Evolutionary conservation across 345 rosid genomes (phyloP), one percentile per base, ranked within the genome.

Genomic region (Dipteronia dyeriana): DNA sequence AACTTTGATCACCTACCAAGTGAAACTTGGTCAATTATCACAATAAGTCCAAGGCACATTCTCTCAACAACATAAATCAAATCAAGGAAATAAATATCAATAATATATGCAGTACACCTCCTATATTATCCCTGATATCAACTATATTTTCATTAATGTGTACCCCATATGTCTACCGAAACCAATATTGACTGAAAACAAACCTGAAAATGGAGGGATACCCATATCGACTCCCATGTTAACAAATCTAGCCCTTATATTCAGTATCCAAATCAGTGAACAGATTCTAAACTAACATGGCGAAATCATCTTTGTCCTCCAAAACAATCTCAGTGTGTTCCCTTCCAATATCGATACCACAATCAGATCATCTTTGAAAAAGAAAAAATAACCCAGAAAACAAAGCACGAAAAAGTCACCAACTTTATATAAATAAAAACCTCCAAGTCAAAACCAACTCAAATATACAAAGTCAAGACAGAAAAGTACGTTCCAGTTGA

Each of bases 301-400:
- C 97, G 73, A 92, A 92, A 81, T 95, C 98, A 82, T 95, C 98
- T 76, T 95, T 97, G 64, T 95, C 98, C 79, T 92, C 95, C 83
- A 91, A 77, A 84, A 84, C 56, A 86, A 19, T 78, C 82, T 82
- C 85, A 91, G 73, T n/a, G 85, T 82, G 45, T 77, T 89, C 86
- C 97, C 98, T 82, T 94, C 89, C 75, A 92, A 78, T 61, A 89
- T 65, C 3, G 97, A 87, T 1, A 89, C 85, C 78, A 85, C 86
- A 69, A 94, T 49, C 19, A 97, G 98, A 81, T 89, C 79, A 75
- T 87, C 98, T 92, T 53, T 53, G 1, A 76, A 64, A 16, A 16
- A 7, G 26, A 9, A 6, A 4, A 9, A n/a, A 63, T 12, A 63
- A 9, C 31, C 9, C 3, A 6, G 31, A 45, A 3, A 12, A 2